A percentile compares a stretch with the other conserved stretches of the same genome.
Conservation (phyloP, 2,329 filamentous ascomycete genomes). For the Fusarium subtropicale region DNA sequence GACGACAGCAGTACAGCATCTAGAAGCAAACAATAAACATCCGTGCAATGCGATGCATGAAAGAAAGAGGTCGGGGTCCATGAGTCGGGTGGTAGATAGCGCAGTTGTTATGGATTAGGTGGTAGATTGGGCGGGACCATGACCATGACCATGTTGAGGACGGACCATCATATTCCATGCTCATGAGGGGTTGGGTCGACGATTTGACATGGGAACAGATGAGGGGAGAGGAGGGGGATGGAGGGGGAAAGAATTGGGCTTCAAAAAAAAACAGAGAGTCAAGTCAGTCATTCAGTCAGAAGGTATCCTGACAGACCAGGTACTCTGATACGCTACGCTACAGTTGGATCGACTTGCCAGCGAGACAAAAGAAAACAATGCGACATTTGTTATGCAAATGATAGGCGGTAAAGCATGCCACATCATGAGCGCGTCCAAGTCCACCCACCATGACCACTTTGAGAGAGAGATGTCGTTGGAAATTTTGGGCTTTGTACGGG, state of each 20-base stretch:
- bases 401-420: conserved; percentile 37
- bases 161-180: conserved; percentile 11
- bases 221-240: conserved; percentile 11
- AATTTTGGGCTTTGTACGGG: conserved; percentile 10
- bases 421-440: conserved; percentile 25
- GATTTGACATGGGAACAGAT: neutral
- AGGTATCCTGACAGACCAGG: neutral
- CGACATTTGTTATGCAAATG: conserved; percentile 31
- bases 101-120: conserved; percentile 11
- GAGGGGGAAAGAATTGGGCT: conserved; percentile 19
- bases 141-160: conserved; percentile 3
- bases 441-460: conserved; percentile 10
- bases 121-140: conserved; percentile 24
- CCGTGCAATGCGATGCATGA: conserved; percentile 20
- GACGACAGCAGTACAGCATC: conserved; percentile 32
- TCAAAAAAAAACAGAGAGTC: neutral
- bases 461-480: conserved; percentile 23
- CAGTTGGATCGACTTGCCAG: conserved; percentile 1
- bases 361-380: conserved; percentile 25
- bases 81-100: conserved; percentile 32
- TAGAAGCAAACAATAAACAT: conserved; percentile 28
- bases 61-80: conserved; percentile 26
- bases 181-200: conserved; percentile 25
- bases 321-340: neutral
- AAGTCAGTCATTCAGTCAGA: neutral